Evolutionary conservation across 345 rosid species (phyloP), one percentile per base, ranked within the genome.

Genomic region (Salix caprea): DNA sequence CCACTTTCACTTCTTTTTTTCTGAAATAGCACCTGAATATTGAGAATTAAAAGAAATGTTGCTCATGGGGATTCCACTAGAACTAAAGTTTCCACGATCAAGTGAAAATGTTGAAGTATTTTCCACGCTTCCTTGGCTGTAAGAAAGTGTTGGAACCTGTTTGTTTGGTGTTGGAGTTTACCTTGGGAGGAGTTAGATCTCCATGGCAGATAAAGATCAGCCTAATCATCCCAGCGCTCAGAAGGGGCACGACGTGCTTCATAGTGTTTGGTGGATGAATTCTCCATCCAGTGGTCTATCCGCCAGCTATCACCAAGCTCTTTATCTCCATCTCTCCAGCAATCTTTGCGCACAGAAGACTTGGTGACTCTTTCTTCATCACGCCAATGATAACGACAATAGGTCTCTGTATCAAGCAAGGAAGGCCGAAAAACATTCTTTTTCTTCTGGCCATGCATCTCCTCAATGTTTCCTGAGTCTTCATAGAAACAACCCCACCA

Each of bases 321-420:
- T 75, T 90, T 91, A 58, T 92, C 94, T 12, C 86, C 91, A 85
- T 91, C 95, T 81, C 93, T 88, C 98, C 97, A 87, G 80, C 89
- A 89, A 78, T 91, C 97, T 76, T 91, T 92, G 75, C 88, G 91
- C 24, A 81, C 46, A 1, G 89, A 78, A 70, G 92, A 83, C 79
- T 87, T 86, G 72, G 91, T 89, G 76, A 94, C 99, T 82, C 97
- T 90, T 84, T 96, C 99, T 79, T 96, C 98, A 83, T 96, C 97
- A 32, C 90, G 97, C 98, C 99, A 96, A 76, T 91, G 93, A 78
- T 90, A 95, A 74, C 88, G 90, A 15, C 90, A 90, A 80, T 91
- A 87, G 74, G 90, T 77, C 76, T 91, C 97, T 85, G 81, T 88
- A 65, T 92, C 97, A 88, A 89, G 86, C 76, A 90, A 86, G 69